Percentiles rank a stretch among this genome's conserved stretches.
phyloP scores from a whole-genome alignment of 129 eudicot genomes.

The Arctium lappa region DNA sequence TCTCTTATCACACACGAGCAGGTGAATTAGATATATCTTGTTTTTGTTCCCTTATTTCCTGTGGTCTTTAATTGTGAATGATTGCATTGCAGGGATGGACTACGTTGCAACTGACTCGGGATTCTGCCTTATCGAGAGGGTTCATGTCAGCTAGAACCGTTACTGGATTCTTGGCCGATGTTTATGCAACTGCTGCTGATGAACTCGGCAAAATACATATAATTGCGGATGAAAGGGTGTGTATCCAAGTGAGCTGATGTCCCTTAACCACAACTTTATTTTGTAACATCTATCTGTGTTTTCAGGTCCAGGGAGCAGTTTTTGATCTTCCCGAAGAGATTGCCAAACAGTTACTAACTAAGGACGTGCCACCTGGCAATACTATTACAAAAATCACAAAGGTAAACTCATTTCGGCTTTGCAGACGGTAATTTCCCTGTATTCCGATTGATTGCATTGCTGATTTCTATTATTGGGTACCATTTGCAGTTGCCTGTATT shows the following conservation, averaged over 20 bases:
- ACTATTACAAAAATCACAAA: constrained; percentile 69
- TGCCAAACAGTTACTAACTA: constrained; percentile 69
- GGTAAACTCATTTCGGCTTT: constrained; percentile 30
- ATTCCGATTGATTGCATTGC: not conserved
- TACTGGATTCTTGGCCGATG: constrained; percentile 85
- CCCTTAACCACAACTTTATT: not conserved
- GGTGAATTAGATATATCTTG: constrained; percentile 38
- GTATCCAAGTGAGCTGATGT: not conserved
- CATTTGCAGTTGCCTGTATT: constrained; percentile 74
- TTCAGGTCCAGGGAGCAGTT: constrained; percentile 90
- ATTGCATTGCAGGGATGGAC: constrained; percentile 67
- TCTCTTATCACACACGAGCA: constrained; percentile 92
- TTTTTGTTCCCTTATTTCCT: not conserved
- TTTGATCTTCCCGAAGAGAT: constrained; percentile 97
- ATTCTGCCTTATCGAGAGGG: constrained; percentile 54
- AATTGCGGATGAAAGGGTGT: constrained; percentile 80
- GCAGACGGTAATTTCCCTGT: not conserved
- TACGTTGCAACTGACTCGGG: constrained; percentile 85
- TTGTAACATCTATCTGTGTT: constrained; percentile 5
- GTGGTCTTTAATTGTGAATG: not conserved
- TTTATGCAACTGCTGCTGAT: constrained; percentile 87
- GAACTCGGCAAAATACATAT: constrained; percentile 86
- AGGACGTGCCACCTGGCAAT: constrained; percentile 85
- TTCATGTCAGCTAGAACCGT: constrained; percentile 85
- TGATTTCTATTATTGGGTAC: not conserved